These are phyloP conservation scores for Hanseniaspora valbyensis DNA, from an alignment of 805 yeast genomes.

Conservation along the genomic window DNA sequence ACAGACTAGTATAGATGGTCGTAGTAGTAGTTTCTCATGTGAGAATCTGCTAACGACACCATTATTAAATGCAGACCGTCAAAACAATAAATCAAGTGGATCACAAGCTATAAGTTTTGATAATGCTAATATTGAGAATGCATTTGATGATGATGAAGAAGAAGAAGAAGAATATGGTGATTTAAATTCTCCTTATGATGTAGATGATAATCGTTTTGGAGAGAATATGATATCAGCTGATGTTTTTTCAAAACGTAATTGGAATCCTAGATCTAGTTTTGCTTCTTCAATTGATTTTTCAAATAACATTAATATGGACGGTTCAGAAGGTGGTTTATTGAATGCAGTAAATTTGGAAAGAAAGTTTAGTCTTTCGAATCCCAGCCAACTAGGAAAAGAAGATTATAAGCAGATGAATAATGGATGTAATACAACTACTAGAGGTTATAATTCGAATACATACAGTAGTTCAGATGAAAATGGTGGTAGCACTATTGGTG, in stretches of 20 bases:
- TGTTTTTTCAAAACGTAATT: neutral
- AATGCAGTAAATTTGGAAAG: neutral
- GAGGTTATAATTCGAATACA: neutral
- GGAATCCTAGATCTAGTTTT: conserved; percentile 11
- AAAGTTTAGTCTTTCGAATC: neutral
- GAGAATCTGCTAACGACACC: neutral
- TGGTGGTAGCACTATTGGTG: neutral
- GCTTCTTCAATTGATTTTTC: conserved; percentile 1
- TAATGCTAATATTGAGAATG: neutral
- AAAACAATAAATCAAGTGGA: neutral
- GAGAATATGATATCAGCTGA: neutral
- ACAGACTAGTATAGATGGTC: neutral
- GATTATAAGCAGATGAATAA: neutral
- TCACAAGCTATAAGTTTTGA: neutral
- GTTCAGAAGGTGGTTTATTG: neutral
- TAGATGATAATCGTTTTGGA: neutral
- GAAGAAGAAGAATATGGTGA: no score
- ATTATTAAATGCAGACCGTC: neutral
- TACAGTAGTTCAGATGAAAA: neutral
- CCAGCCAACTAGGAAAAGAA: no score
- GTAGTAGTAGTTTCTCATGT: neutral
- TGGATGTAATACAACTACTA: neutral
- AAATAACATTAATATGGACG: neutral
- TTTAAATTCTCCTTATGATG: neutral
- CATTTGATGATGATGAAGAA: neutral